Evolutionary conservation across 23 red algal species (phyloP).

Genomic region (Agarophyton chilense): DNA sequence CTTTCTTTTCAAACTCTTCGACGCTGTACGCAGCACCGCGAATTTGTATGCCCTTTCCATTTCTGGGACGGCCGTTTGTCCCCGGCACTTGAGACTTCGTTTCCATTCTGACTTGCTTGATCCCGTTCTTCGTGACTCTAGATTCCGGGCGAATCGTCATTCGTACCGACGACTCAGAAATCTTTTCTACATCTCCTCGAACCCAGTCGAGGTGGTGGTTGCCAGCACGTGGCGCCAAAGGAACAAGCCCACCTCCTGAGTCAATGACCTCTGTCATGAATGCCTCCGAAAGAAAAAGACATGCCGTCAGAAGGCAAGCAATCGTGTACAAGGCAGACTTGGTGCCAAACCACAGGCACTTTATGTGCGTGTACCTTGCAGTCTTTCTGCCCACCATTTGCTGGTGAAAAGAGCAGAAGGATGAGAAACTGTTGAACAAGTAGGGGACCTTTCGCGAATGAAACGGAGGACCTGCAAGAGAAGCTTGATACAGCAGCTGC

Average conservation of each 20-base stretch:
- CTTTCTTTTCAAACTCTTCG: conserved; percentile 43
- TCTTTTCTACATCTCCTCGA: background rate
- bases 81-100: background rate
- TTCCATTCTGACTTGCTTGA: background rate
- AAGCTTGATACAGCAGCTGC: background rate
- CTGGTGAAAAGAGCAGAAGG: background rate
- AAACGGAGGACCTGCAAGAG: background rate
- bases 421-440: background rate
- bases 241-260: background rate
- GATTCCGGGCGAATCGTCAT: background rate
- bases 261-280: conserved; percentile 8
- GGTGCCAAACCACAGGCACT: background rate
- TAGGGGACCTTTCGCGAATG: background rate
- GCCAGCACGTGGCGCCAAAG: background rate
- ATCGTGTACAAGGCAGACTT: background rate
- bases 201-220: background rate
- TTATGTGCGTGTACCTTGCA: background rate
- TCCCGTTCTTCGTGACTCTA: no score
- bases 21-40: background rate
- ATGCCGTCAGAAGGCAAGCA: background rate
- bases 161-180: background rate
- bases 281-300: conserved; percentile 27
- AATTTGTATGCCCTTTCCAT: background rate
- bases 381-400: conserved; percentile 3
- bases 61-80: no score